Conservation (phyloP, 2,329 filamentous ascomycete genomes). For the Curvularia spicifera region DNA sequence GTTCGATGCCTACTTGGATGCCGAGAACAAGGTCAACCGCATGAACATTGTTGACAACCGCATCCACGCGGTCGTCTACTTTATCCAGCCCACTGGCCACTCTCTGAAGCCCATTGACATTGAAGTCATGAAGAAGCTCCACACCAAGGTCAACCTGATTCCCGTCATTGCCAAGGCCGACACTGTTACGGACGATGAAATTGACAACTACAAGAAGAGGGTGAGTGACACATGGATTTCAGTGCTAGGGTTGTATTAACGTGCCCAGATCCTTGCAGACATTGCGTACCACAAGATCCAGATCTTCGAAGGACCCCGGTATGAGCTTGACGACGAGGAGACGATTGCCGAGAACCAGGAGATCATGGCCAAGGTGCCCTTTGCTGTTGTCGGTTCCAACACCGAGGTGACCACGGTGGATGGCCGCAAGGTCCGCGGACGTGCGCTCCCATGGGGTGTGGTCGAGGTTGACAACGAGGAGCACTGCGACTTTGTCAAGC, state of each 20-base stretch:
- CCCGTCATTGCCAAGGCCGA: conserved; percentile 99
- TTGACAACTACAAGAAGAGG: conserved; percentile 91
- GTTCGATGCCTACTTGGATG: conserved; percentile 97
- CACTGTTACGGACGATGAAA: conserved; percentile 96
- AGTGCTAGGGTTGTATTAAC: conserved; percentile 20
- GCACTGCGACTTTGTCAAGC: conserved; percentile 99
- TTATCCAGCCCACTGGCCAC: conserved; percentile 98
- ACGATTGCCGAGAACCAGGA: conserved; percentile 99
- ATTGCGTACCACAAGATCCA: conserved; percentile 97
- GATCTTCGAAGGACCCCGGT: conserved; percentile 98
- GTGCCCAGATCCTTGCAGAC: conserved; percentile 83
- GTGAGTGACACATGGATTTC: conserved; percentile 63
- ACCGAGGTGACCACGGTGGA: conserved; percentile 90
- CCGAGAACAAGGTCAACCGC: conserved; percentile 99
- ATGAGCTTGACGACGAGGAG: conserved; percentile 98
- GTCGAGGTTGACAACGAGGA: conserved; percentile 99
- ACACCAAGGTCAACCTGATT: conserved; percentile 99
- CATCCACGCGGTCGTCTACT: conserved; percentile 98
- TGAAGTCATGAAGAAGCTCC: conserved; percentile 98
- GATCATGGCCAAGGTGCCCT: conserved; percentile 99
- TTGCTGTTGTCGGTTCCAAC: conserved; percentile 96
- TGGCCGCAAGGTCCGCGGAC: conserved; percentile 93
- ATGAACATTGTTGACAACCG: conserved; percentile 99
- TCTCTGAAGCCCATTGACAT: conserved; percentile 98
- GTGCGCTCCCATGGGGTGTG: conserved; percentile 96